Evolutionary conservation across 192 early-diverging fungal genomes (phyloP).

Genomic region (Linnemannia elongata): DNA sequence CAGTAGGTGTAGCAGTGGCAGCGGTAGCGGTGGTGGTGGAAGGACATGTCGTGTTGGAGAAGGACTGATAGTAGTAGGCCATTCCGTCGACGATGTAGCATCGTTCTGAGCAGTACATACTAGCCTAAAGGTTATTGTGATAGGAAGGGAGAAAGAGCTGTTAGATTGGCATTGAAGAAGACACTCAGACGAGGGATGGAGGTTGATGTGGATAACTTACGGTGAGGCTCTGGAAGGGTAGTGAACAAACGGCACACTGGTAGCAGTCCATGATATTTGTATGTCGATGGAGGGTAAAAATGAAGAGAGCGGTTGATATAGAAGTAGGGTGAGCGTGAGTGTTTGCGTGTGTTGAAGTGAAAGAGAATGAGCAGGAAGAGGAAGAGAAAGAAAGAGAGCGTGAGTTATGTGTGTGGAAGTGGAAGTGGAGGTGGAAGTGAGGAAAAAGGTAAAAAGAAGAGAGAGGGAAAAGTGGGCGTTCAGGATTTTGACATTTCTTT

Average conservation of each 20-base stretch:
- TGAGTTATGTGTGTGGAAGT: not conserved
- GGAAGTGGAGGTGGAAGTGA: not conserved
- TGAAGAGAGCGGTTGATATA: not conserved
- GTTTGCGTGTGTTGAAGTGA: not conserved
- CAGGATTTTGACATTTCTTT: not conserved
- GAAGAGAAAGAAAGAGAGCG: not conserved
- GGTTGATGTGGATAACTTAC: not conserved
- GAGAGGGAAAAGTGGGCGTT: not conserved
- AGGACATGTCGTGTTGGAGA: not conserved
- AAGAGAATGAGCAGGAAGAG: not conserved
- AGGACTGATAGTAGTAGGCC: constrained; percentile 6
- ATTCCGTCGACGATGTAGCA: constrained; percentile 13
- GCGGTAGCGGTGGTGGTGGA: not conserved
- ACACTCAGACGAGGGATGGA: not conserved
- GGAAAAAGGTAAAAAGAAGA: constrained; percentile 4
- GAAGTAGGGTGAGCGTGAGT: not conserved
- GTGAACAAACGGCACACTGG: not conserved
- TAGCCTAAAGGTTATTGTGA: not conserved
- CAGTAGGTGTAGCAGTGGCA: not conserved
- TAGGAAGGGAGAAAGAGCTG: not conserved
- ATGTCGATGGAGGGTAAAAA: not conserved
- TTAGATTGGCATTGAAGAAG: not conserved
- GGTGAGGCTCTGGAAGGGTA: not conserved
- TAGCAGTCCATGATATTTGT: not conserved
- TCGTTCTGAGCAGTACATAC: constrained; percentile 16